Conservation (phyloP, 2,329 filamentous ascomycete genomes). For the Cryphonectria nitschkei region DNA sequence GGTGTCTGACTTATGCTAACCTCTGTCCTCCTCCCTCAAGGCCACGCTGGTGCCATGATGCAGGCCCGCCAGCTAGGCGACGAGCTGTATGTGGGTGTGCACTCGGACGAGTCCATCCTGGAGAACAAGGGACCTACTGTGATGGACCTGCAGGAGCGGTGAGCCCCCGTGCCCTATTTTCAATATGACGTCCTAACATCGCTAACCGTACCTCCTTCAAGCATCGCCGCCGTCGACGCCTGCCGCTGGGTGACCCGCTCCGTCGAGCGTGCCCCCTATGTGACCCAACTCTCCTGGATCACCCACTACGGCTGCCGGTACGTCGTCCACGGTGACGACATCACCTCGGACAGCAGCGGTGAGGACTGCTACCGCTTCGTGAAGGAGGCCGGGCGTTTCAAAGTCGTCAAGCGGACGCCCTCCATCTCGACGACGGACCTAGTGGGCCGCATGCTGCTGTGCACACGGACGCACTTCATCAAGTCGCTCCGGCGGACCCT, state of each 20-base stretch:
- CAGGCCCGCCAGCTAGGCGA: slow-evolving; percentile 90
- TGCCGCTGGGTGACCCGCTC: slow-evolving; percentile 92
- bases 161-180: slow-evolving; percentile 32
- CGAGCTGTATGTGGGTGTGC: slow-evolving; percentile 88
- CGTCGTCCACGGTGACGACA: slow-evolving; percentile 96
- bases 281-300: slow-evolving; percentile 92
- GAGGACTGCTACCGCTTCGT: slow-evolving; percentile 98
- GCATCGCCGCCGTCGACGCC: slow-evolving; percentile 86
- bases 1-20: neutral
- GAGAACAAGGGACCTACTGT: slow-evolving; percentile 98
- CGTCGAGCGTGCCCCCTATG: slow-evolving; percentile 86
- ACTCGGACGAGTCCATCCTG: slow-evolving; percentile 93
- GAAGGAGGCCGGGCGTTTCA: slow-evolving; percentile 90
- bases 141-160: slow-evolving; percentile 91
- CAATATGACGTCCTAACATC: slow-evolving; percentile 32
- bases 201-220: slow-evolving; percentile 41
- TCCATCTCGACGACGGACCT: slow-evolving; percentile 97
- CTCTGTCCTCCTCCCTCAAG: slow-evolving; percentile 51
- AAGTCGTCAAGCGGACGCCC: slow-evolving; percentile 94
- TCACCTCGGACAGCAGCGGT: slow-evolving; percentile 90
- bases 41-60: slow-evolving; percentile 95
- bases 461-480: slow-evolving; percentile 94
- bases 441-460: slow-evolving; percentile 96
- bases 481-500: slow-evolving; percentile 73
- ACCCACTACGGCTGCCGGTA: slow-evolving; percentile 93